These are phyloP conservation scores for Ophiognomonia clavigignenti-juglandacearum DNA, from an alignment of 2,329 filamentous ascomycete genomes.

Conservation along the genomic window DNA sequence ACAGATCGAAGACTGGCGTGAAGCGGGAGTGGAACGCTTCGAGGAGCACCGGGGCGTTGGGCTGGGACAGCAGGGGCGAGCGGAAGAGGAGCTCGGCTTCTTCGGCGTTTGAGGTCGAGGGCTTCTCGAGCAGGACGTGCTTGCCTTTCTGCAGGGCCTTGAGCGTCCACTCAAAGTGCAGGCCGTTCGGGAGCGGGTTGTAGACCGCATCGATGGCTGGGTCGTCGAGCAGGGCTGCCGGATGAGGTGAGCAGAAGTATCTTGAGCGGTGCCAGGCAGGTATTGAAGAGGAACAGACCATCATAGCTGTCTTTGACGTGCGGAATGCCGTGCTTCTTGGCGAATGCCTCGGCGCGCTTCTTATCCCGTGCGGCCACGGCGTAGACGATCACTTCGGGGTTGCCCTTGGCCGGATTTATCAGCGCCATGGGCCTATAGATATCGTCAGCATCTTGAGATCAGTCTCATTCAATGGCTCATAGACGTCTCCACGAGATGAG, in stretches of 20 bases:
- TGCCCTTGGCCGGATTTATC: conserved; percentile 44
- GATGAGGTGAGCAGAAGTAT: neutral
- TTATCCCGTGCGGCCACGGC: conserved; percentile 48
- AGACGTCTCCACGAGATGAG: neutral
- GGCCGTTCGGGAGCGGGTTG: conserved; percentile 40
- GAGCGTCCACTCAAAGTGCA: conserved; percentile 43
- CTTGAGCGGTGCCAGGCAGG: too few relatives aligned
- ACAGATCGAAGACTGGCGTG: conserved; percentile 41
- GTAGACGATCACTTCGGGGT: conserved; percentile 48
- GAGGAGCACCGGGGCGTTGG: conserved; percentile 39
- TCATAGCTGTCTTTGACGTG: conserved; percentile 45
- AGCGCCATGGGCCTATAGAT: conserved; percentile 32
- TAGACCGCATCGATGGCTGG: conserved; percentile 43
- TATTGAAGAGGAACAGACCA: too few relatives aligned
- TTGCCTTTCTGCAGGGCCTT: conserved; percentile 44
- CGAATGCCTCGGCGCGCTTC: conserved; percentile 41
- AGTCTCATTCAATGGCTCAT: neutral
- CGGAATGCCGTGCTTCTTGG: conserved; percentile 46
- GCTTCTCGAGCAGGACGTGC: conserved; percentile 53
- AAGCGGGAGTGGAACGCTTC: conserved; percentile 51
- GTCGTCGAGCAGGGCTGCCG: conserved; percentile 32
- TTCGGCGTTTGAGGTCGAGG: conserved; percentile 37
- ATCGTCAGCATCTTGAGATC: neutral
- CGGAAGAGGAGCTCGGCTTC: conserved; percentile 42
- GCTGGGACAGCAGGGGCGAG: conserved; percentile 26